These are phyloP conservation scores for Plasmodium knowlesi DNA, from an alignment of 169 alveolate species.

Conservation along the genomic window DNA sequence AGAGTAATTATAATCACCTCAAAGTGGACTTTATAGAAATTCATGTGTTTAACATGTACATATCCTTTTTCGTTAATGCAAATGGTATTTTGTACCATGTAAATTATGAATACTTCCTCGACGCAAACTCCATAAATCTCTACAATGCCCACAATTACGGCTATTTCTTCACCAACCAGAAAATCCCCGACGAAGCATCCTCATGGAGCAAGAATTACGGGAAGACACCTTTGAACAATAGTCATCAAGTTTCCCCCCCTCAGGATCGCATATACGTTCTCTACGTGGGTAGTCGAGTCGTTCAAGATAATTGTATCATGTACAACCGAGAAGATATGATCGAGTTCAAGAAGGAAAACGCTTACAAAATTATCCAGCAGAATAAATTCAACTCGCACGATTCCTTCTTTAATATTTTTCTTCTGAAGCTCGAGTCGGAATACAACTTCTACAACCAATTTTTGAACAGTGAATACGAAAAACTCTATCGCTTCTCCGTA, in stretches of 20 bases:
- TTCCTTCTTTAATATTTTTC: constrained; percentile 28
- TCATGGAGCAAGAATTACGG: not conserved
- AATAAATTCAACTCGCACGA: constrained; percentile 10
- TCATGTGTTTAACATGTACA: constrained; percentile 45
- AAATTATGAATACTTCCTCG: constrained; percentile 17
- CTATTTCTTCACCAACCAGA: constrained; percentile 61
- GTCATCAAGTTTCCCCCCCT: not conserved
- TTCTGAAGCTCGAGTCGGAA: constrained; percentile 39
- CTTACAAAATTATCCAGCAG: constrained; percentile 24
- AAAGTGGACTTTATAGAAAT: constrained; percentile 40
- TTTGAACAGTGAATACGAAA: not conserved
- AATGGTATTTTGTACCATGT: constrained; percentile 51
- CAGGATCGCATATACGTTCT: constrained; percentile 19
- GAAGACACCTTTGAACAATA: not conserved
- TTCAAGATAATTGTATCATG: constrained; percentile 29
- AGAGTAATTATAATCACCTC: constrained; percentile 22
- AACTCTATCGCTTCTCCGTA: constrained; percentile 15
- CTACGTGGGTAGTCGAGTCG: constrained; percentile 20
- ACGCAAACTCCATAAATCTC: not conserved
- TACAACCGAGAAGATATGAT: constrained; percentile 43
- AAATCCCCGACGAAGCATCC: not conserved
- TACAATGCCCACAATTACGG: constrained; percentile 63
- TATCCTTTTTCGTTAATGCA: constrained; percentile 36
- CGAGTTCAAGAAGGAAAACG: constrained; percentile 26
- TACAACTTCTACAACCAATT: constrained; percentile 37